Conservation (phyloP, 192 early-diverging fungal genomes). For the Physocladia obscura region DNA sequence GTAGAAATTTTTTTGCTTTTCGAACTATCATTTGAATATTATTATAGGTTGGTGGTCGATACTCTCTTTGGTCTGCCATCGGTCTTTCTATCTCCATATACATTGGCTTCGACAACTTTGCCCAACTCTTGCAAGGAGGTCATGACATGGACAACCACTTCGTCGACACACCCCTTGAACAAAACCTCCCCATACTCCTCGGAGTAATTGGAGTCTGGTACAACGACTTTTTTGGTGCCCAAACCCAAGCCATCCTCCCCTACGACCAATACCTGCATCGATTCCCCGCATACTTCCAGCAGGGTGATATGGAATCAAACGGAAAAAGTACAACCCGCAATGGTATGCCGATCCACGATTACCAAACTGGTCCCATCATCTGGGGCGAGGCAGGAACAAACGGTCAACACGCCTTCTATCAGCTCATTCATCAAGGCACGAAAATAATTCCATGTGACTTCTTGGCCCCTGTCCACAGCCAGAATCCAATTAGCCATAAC, state of each 20-base stretch:
- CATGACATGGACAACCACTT: slow-evolving; percentile 98
- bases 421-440: slow-evolving; percentile 98
- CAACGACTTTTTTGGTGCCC: slow-evolving; percentile 96
- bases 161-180: slow-evolving; percentile 81
- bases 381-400: slow-evolving; percentile 99
- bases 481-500: slow-evolving; percentile 85
- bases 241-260: slow-evolving; percentile 91
- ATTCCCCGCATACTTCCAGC: slow-evolving; percentile 98
- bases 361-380: slow-evolving; percentile 94
- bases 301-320: slow-evolving; percentile 99
- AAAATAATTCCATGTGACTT: slow-evolving; percentile 96
- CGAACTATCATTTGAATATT: slow-evolving; percentile 17
- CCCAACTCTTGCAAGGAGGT: slow-evolving; percentile 81
- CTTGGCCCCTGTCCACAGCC: slow-evolving; percentile 88
- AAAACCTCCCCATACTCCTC: slow-evolving; percentile 91
- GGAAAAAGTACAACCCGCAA: slow-evolving; percentile 90
- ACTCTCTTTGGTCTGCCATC: slow-evolving; percentile 99
- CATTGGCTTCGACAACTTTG: slow-evolving; percentile 93
- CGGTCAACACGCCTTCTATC: slow-evolving; percentile 99
- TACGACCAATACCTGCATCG: slow-evolving; percentile 99
- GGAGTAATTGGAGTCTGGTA: slow-evolving; percentile 93
- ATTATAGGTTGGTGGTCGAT: slow-evolving; percentile 85
- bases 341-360: slow-evolving; percentile 70
- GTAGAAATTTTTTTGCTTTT: slow-evolving; percentile 26
- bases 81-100: slow-evolving; percentile 95